Conservation (phyloP, 176 grass and related monocot species). For the Eleusine coracana region DNA sequence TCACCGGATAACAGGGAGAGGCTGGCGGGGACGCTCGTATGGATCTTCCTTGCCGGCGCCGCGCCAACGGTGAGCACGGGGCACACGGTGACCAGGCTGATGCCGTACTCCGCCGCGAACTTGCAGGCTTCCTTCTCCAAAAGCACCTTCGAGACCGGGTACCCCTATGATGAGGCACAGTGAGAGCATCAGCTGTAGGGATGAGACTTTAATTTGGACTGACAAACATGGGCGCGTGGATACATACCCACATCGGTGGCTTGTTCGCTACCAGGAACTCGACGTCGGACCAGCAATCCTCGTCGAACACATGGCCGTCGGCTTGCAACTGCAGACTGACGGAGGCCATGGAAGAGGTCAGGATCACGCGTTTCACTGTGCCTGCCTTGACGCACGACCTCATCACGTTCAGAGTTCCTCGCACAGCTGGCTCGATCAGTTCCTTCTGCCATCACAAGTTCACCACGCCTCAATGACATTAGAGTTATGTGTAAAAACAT, state of each 20-base stretch:
- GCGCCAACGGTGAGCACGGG: slow-evolving; percentile 42
- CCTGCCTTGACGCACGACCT: slow-evolving; percentile 59
- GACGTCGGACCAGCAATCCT: slow-evolving; percentile 58
- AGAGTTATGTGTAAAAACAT: no score
- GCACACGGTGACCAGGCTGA: slow-evolving; percentile 52
- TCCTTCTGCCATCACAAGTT: slow-evolving; percentile 43
- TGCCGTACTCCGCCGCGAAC: slow-evolving; percentile 41
- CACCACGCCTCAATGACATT: no score
- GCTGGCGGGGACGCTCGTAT: slow-evolving; percentile 5
- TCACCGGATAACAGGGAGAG: slow-evolving; percentile 60
- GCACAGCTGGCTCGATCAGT: slow-evolving; percentile 41
- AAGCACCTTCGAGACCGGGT: slow-evolving; percentile 48
- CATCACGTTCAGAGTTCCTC: slow-evolving; percentile 65
- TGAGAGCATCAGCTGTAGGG: not conserved
- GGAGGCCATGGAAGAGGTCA: slow-evolving; percentile 60
- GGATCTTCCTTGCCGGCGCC: not conserved
- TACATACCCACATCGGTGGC: slow-evolving; percentile 37
- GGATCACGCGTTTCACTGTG: slow-evolving; percentile 58
- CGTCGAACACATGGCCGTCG: slow-evolving; percentile 3
- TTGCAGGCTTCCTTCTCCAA: slow-evolving; percentile 38
- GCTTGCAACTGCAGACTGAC: slow-evolving; percentile 24
- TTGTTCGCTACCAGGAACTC: slow-evolving; percentile 44
- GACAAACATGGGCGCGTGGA: not conserved
- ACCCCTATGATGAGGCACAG: slow-evolving; percentile 26
- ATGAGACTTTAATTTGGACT: no score